phyloP scores from a whole-genome alignment of 768 basidiomycete species.

The Aureoboletus auriporus region DNA sequence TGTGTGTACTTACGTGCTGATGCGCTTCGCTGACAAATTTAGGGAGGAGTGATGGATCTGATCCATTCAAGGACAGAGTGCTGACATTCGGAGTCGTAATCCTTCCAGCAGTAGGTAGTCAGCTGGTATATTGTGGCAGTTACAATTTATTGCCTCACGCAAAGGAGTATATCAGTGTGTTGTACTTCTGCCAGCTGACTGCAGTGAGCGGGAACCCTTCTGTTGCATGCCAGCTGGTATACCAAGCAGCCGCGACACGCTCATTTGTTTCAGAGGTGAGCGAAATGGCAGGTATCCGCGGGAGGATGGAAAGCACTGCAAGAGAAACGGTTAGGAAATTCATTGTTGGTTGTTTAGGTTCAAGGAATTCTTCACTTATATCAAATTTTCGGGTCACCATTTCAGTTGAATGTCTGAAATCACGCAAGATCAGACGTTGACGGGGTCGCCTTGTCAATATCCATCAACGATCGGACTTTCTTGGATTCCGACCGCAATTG shows the following conservation, averaged over 20 bases:
- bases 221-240: conserved; percentile 59
- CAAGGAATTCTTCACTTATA: background rate
- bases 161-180: conserved; percentile 64
- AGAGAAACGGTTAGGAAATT: background rate
- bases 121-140: background rate
- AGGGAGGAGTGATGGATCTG: conserved; percentile 48
- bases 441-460: no score
- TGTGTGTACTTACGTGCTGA: conserved; percentile 27
- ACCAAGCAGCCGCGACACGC: conserved; percentile 45
- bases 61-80: conserved; percentile 32
- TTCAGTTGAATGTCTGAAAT: no score
- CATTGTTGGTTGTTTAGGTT: background rate
- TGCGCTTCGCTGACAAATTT: conserved; percentile 51
- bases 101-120: conserved; percentile 15
- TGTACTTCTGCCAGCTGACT: conserved; percentile 72
- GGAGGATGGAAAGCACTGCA: background rate
- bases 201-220: conserved; percentile 47
- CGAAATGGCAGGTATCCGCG: background rate
- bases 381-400: background rate
- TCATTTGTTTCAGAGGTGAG: background rate
- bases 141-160: conserved; percentile 16
- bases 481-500: no score
- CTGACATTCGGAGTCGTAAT: conserved; percentile 31
- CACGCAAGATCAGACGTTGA: no score
- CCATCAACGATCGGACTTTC: no score